Conservation (phyloP, 768 basidiomycete genomes). For the Rickenella mellea region DNA sequence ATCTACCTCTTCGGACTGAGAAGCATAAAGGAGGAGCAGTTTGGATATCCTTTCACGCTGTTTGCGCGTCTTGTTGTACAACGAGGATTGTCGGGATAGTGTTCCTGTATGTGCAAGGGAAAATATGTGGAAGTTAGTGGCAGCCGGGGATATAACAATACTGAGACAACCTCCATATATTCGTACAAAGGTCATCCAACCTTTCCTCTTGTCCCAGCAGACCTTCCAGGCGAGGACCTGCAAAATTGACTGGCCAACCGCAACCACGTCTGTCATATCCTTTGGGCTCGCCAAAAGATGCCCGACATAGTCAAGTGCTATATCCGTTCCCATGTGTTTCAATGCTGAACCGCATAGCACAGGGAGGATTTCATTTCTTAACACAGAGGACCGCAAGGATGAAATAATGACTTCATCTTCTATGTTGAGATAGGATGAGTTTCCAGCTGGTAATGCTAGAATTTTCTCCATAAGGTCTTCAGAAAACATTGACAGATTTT, state of each 20-base stretch:
- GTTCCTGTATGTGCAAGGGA: conserved; percentile 37
- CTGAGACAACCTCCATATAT: conserved; percentile 64
- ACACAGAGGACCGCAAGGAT: conserved; percentile 58
- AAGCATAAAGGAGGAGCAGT: conserved; percentile 70
- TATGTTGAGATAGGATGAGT: conserved; percentile 60
- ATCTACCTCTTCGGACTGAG: conserved; percentile 67
- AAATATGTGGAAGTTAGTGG: conserved; percentile 1
- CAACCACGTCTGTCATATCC: conserved; percentile 45
- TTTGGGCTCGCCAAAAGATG: conserved; percentile 70
- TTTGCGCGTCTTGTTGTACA: conserved; percentile 60
- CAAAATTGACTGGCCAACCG: conserved; percentile 38
- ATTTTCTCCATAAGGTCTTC: conserved; percentile 72
- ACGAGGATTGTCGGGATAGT: conserved; percentile 47
- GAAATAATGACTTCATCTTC: conserved; percentile 42
- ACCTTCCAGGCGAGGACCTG: conserved; percentile 84
- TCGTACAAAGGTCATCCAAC: conserved; percentile 91
- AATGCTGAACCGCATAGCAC: conserved; percentile 78
- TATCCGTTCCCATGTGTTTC: conserved; percentile 72
- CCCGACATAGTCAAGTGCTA: conserved; percentile 75
- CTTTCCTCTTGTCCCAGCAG: conserved; percentile 68
- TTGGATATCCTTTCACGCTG: conserved; percentile 68
- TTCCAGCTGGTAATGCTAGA: conserved; percentile 43
- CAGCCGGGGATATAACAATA: neutral
- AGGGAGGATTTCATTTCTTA: conserved; percentile 60
- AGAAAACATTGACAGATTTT: conserved; percentile 72